Evolutionary conservation across 1,139 yeast species (phyloP), one percentile per base, ranked within the genome.

Genomic region (Suhomyces atakaporum): DNA sequence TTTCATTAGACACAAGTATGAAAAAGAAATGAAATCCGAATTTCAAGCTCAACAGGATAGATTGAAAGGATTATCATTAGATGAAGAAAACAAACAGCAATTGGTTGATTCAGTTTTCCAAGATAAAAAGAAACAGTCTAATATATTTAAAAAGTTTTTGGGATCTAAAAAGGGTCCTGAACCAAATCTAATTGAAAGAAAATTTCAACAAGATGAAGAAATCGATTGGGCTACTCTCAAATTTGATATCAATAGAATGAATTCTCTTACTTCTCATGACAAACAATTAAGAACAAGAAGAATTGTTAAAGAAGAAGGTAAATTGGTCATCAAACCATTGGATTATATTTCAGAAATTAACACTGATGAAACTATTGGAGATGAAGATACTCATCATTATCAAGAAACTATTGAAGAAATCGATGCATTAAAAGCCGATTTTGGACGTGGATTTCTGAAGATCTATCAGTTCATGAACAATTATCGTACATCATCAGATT

Each of bases 191-290:
- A 54, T 70, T 32, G 75, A 70, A 43, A 60, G 58, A 33, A 63
- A 60, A 31, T 53, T 69, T 26, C 63, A 55, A 35, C 54, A 55
- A 28, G 60, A 50, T n/a, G 62, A 58, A 14, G 63, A 61, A 24
- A 57, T 64, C 23, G 71, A 67, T 40, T 69, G 75, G 76, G 58
- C 66, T 6, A 58, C 68, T 3, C 59, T 66, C 42, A 70, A 69
- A 46, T 52, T 55, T 47, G 90, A 84, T 39, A 64, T 90, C 35
- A 80, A 84, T 54, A 73, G 97, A 49, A 80, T 90, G 50, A 84
- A 83, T 47, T 78, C 96, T 0, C 64, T 89, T 30, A 77, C 86
- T 1, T 69, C 81, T 4, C 77, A 73, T 37, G 96, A 89, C 47
- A 79, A 84, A 40, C 82, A 79, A 40, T 66, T 73, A 10, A 72